Evolutionary conservation across 257 asterid species (phyloP), one percentile per base, ranked within the genome.

Genomic region (Gentiana macrophylla): DNA sequence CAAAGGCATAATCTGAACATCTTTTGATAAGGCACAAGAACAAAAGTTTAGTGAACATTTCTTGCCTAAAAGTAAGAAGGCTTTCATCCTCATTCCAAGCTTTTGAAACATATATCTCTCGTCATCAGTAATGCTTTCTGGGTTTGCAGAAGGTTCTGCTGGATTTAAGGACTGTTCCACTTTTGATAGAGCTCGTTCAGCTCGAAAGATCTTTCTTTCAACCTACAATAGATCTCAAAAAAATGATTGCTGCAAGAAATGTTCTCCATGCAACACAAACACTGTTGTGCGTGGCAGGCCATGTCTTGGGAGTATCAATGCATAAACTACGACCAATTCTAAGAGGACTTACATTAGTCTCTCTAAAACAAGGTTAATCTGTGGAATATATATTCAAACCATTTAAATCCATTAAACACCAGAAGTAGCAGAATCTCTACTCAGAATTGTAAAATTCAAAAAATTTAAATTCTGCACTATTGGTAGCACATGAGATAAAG

Each of bases 31-130:
- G 53, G 46, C 49, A 49, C 66, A 65, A 59, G 58, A 34, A 56
- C 52, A 67, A 33, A 41, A 35, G 46, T 62, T 35, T 45, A 15
- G 44, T 53, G 52, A 64, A 54, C 62, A 52, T 5, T 5, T 41
- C 61, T 71, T 83, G 78, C 99, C 99, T 3, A 92, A 86, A 67
- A 92, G 95, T 77, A 92, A 70, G 75, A 79, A 88, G n/a, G 99
- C 99, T 71, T 92, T 88, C 99, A 92, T 92, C 80, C 94, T 80
- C 45, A 81, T 73, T 12, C 97, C 99, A 72, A 92, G 95, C 82
- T 85, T 92, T 75, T 97, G 77, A 70, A 88, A 89, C 99, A 92
- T 92, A 71, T 79, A 92, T 72, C 99, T 75, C 75, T 92, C 95
- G 67, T 92, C 99, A 61, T 88, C 95, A 3, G 86, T 83, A 67